These are phyloP conservation scores for Penstemon davidsonii DNA, from an alignment of 257 asterid species.

Conservation along the genomic window DNA sequence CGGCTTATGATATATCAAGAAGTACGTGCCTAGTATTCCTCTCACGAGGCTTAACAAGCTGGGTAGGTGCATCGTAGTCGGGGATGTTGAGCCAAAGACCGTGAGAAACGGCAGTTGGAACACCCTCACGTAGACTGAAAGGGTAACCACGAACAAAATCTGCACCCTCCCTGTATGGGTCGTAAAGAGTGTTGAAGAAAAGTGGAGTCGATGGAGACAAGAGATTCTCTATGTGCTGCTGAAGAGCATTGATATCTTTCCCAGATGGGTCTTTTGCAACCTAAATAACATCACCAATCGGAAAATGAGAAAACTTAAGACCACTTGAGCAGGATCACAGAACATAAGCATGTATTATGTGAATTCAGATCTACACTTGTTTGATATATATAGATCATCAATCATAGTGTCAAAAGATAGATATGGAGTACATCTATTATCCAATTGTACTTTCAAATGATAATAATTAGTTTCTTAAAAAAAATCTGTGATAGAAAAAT, in stretches of 20 bases:
- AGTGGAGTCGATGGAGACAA: conserved; percentile 66
- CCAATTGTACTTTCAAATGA: background rate
- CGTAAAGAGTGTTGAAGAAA: conserved; percentile 82
- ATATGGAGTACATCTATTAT: background rate
- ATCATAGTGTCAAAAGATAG: background rate
- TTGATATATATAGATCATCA: conserved; percentile 10
- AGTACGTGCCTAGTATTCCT: conserved; percentile 56
- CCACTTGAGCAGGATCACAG: too few species aligned
- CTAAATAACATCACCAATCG: conserved; percentile 28
- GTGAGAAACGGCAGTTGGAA: conserved; percentile 52
- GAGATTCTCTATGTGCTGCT: conserved; percentile 78
- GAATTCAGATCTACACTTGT: conserved; percentile 23
- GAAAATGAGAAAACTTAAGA: background rate
- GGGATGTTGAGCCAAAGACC: too few species aligned
- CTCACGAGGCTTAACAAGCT: conserved; percentile 14
- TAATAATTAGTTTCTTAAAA: background rate
- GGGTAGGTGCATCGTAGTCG: too few species aligned
- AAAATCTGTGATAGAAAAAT: background rate
- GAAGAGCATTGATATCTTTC: conserved; percentile 69
- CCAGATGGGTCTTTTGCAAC: conserved; percentile 83
- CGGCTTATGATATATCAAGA: background rate
- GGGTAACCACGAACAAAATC: conserved; percentile 89
- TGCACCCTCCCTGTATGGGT: conserved; percentile 76
- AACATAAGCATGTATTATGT: too few species aligned
- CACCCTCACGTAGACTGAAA: conserved; percentile 83